Base-by-base conservation (phyloP, 805 yeast genomes). In the Peterozyma xylosa region DNA sequence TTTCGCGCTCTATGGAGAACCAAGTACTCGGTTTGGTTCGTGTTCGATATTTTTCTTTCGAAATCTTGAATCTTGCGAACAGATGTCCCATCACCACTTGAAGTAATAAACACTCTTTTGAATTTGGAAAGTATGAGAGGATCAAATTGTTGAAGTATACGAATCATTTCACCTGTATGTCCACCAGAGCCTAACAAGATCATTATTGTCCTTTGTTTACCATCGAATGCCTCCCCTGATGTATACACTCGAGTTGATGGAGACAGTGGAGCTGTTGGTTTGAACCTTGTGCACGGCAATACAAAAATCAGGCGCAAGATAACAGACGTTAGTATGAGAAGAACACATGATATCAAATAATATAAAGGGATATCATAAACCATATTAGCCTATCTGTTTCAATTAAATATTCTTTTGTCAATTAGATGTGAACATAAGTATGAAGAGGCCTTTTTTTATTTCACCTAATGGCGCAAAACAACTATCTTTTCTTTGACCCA, bases 131-230 rank as follows among this genome's bases (percentile, higher is more conserved):
- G 21, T 9, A 43, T 47, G 1, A 53, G 33, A 3, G 45, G 44
- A 17, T 66, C 55, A 38, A 74, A 63, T 34, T 68, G 67, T 5
- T 56, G 48, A 9, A 87, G 58, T 14, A 91, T 67, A 21, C 90
- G 67, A n/a, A 90, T 59, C 95, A 91, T 87, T 60, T 91, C 97
- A 1, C 96, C 97, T 0, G 97, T 89, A 55, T 89, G 98, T 2
- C 97, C 98, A 2, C 99, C 99, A 0, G 96, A 88, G 0, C 98
- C 98, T 10, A 91, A 63, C n/a, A 88, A 70, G 0, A 85, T 66
- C 74, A 85, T 71, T 18, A 77, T 46, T 37, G 60, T 62, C 5
- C 56, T 37, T 6, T 36, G 14, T 21, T 35, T 17, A 7, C 35
- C 33, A 15, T 39, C 33, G 14, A 15, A 18, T 3, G 38, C 14